These are phyloP conservation scores for Lactifluus subvellereus DNA, from an alignment of 768 basidiomycete genomes.

Conservation along the genomic window DNA sequence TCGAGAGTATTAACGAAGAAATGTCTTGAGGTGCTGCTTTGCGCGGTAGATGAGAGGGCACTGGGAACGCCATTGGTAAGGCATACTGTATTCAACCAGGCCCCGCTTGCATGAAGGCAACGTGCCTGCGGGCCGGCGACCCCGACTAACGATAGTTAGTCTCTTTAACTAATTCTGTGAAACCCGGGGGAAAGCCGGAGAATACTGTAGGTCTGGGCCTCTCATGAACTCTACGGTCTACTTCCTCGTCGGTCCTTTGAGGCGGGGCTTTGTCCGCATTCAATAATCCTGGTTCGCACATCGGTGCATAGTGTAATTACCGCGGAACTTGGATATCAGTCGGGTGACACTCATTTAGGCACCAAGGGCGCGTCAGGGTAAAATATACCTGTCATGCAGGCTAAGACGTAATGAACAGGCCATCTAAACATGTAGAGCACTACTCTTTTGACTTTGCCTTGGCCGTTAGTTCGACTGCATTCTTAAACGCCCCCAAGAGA, in stretches of 20 bases:
- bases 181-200: too few relatives aligned
- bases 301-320: not conserved
- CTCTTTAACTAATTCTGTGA: too few relatives aligned
- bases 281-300: not conserved
- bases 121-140: slow-evolving; percentile 3
- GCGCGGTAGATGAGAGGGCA: slow-evolving; percentile 69
- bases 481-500: slow-evolving; percentile 88
- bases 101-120: not conserved
- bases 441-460: slow-evolving; percentile 30
- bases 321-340: not conserved
- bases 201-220: not conserved
- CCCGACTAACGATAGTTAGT: not conserved
- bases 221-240: not conserved
- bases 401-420: slow-evolving; percentile 6
- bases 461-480: slow-evolving; percentile 72
- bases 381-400: not conserved
- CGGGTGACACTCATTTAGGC: not conserved
- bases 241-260: not conserved
- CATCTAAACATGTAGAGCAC: slow-evolving; percentile 9
- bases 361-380: not conserved
- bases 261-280: not conserved
- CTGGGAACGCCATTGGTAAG: slow-evolving; percentile 59
- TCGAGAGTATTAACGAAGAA: slow-evolving; percentile 64
- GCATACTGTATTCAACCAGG: not conserved
- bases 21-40: slow-evolving; percentile 55